Conservation (phyloP, 1,139 yeast genomes). For the Pichia sp. region DNA sequence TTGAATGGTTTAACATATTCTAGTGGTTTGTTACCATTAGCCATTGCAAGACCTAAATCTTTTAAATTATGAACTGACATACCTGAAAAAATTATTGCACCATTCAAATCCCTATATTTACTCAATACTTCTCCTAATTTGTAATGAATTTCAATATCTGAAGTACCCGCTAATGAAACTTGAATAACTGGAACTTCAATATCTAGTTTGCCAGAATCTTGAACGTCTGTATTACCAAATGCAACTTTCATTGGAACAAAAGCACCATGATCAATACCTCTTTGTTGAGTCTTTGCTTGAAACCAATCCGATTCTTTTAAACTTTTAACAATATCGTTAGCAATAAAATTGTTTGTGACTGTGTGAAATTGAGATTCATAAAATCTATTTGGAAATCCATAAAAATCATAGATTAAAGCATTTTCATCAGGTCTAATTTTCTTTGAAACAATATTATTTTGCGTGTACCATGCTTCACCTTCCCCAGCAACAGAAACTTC, state of each 20-base stretch:
- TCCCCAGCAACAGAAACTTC: constrained; percentile 45
- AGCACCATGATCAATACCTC: constrained; percentile 78
- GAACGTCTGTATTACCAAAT: constrained; percentile 39
- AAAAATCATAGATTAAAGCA: constrained; percentile 61
- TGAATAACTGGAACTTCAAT: constrained; percentile 57
- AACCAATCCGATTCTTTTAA: constrained; percentile 39
- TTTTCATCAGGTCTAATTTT: constrained; percentile 29
- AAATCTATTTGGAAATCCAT: constrained; percentile 61
- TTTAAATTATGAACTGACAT: constrained; percentile 72
- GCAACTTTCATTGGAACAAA: constrained; percentile 79
- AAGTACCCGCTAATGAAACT: constrained; percentile 49
- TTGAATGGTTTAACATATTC: constrained; percentile 51
- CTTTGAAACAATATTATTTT: constrained; percentile 14
- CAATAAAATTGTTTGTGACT: constrained; percentile 36
- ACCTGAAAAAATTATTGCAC: constrained; percentile 60
- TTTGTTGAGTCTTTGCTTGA: constrained; percentile 35
- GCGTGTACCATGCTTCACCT: constrained; percentile 21
- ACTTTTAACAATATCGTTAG: constrained; percentile 38
- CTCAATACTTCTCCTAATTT: constrained; percentile 51
- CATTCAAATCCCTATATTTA: constrained; percentile 44
- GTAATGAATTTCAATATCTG: constrained; percentile 44
- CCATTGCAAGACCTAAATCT: constrained; percentile 37
- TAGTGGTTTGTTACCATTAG: constrained; percentile 27
- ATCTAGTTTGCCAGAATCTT: constrained; percentile 31
- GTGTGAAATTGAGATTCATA: constrained; percentile 58